Evolutionary conservation across 148 eudicot species (phyloP).

Genomic region (Cornus controversa): DNA sequence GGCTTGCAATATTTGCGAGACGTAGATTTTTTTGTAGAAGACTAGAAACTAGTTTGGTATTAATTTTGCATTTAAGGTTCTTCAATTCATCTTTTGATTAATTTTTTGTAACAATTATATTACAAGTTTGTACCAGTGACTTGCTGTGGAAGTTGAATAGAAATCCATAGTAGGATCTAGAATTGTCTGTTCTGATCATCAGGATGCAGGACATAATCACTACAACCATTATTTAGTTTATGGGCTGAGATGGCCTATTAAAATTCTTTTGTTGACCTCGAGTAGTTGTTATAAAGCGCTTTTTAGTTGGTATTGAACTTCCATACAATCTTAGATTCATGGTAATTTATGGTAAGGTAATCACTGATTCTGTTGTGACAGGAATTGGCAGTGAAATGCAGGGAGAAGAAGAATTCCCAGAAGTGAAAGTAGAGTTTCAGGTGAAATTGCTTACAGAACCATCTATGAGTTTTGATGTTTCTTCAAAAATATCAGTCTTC

Average conservation of each 20-base stretch:
- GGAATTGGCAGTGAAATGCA: constrained; percentile 32
- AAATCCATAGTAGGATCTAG: too few relatives aligned
- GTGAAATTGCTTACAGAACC: constrained; percentile 25
- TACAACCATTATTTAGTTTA: background rate
- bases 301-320: background rate
- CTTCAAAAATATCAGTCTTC: background rate
- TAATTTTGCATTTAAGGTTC: background rate
- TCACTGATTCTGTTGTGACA: constrained; percentile 15
- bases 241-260: background rate
- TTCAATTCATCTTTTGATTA: background rate
- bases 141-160: background rate
- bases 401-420: constrained; percentile 74
- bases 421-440: constrained; percentile 88
- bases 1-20: background rate
- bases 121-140: background rate
- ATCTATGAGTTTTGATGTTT: constrained; percentile 4
- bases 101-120: too few relatives aligned
- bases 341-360: background rate
- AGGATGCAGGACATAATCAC: background rate
- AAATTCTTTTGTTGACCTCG: background rate
- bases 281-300: background rate
- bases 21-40: background rate
- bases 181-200: too few relatives aligned
- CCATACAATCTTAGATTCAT: background rate
- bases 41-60: background rate